Percentiles rank a stretch among this genome's conserved stretches.
These are phyloP conservation scores for Fusarium compactum DNA, from an alignment of 2,329 filamentous ascomycete genomes.

Conservation along the genomic window DNA sequence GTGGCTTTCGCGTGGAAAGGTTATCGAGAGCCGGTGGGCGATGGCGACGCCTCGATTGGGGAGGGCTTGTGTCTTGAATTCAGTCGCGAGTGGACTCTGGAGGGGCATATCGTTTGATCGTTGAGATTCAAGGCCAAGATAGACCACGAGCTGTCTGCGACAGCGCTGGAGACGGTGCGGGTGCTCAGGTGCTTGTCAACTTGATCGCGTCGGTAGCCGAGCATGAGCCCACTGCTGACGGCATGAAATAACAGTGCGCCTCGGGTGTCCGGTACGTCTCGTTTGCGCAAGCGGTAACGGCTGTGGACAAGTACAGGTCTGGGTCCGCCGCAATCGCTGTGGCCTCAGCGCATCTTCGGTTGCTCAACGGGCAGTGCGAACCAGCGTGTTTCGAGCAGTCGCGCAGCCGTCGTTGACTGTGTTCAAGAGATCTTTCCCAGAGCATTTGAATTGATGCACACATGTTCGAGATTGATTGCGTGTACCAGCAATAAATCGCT, in stretches of 20 bases:
- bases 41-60: not conserved
- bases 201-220: not conserved
- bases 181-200: not conserved
- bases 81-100: not conserved
- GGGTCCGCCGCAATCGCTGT: not conserved
- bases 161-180: not conserved
- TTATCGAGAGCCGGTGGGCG: not conserved
- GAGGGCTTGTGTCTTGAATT: no score
- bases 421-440: not conserved
- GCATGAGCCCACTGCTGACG: not conserved
- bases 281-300: no score
- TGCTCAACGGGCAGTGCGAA: not conserved
- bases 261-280: no score
- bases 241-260: not conserved
- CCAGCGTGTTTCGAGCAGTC: not conserved
- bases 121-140: no score
- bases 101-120: not conserved
- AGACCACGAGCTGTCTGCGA: not conserved
- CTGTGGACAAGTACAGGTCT: no score
- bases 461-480: not conserved
- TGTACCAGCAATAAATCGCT: not conserved
- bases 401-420: not conserved
- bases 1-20: no score
- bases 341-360: no score
- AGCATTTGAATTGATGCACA: fast-evolving